Evolutionary conservation across 345 rosid genomes (phyloP).

Genomic region (Hirschfeldia incana): DNA sequence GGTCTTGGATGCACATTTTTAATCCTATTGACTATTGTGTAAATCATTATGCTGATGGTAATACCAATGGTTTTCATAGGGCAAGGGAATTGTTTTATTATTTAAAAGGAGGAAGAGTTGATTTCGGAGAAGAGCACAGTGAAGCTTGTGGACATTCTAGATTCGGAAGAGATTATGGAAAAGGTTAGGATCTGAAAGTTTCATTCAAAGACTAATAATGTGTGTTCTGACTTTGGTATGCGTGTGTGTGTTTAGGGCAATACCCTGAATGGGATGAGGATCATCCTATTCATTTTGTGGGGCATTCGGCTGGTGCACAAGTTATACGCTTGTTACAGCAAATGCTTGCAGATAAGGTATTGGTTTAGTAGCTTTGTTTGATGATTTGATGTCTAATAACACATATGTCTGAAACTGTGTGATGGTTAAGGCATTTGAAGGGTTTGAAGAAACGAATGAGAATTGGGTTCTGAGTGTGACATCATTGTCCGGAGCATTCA

Average conservation of each 20-base stretch:
- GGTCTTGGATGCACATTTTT: slow-evolving; percentile 45
- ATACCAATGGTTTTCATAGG: slow-evolving; percentile 26
- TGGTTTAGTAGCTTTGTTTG: slow-evolving; percentile 6
- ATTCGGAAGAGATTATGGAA: slow-evolving; percentile 76
- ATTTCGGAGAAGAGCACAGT: slow-evolving; percentile 95
- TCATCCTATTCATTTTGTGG: slow-evolving; percentile 95
- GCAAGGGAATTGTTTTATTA: slow-evolving; percentile 95
- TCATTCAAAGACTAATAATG: background rate
- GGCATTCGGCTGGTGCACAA: slow-evolving; percentile 98
- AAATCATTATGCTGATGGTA: slow-evolving; percentile 15
- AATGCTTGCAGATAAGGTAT: slow-evolving; percentile 94
- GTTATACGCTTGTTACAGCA: slow-evolving; percentile 97
- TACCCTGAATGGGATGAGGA: slow-evolving; percentile 94
- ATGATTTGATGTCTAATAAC: slow-evolving; percentile 5
- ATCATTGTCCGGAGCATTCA: slow-evolving; percentile 90
- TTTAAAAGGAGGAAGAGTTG: slow-evolving; percentile 90
- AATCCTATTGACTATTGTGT: background rate
- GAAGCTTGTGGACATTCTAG: slow-evolving; percentile 81
- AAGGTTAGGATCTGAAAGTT: slow-evolving; percentile 45
- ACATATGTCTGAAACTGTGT: background rate
- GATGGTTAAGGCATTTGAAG: slow-evolving; percentile 65
- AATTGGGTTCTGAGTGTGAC: slow-evolving; percentile 94
- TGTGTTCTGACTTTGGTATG: slow-evolving; percentile 3
- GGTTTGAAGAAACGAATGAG: slow-evolving; percentile 80
- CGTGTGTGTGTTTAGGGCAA: slow-evolving; percentile 53